Conservation (phyloP, 805 yeast species). For the Starmera dryadoides region DNA sequence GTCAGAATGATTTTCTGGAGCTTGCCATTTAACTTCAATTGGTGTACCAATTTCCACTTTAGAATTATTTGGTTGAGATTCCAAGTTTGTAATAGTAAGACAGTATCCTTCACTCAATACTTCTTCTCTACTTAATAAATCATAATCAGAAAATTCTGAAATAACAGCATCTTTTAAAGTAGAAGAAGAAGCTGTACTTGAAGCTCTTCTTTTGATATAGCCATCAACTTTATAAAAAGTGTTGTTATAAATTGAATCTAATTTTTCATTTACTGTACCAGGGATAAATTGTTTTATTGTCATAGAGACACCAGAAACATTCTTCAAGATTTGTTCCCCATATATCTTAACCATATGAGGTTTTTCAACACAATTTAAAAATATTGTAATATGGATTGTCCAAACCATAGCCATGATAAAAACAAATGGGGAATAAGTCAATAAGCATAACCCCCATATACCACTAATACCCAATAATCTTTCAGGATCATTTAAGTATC, state of each 20-base stretch:
- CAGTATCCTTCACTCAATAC: constrained; percentile 24
- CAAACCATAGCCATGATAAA: constrained; percentile 52
- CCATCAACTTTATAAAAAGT: constrained; percentile 29
- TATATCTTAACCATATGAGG: constrained; percentile 73
- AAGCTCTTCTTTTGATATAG: constrained; percentile 19
- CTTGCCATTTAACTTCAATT: constrained; percentile 45
- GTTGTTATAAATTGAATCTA: constrained; percentile 36
- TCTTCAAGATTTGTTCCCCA: constrained; percentile 56
- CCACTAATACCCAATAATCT: constrained; percentile 73
- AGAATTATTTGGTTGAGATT: constrained; percentile 7
- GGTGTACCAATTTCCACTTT: constrained; percentile 41
- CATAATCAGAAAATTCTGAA: constrained; percentile 16
- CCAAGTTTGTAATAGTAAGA: constrained; percentile 15
- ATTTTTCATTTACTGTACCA: constrained; percentile 28
- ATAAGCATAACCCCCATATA: constrained; percentile 62
- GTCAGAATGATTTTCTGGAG: constrained; percentile 40
- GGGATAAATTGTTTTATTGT: constrained; percentile 29
- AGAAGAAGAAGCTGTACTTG: constrained; percentile 11
- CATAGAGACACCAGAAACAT: constrained; percentile 36
- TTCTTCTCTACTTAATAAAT: constrained; percentile 22
- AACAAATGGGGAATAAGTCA: constrained; percentile 46
- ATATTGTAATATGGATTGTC: constrained; percentile 58
- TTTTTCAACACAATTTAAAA: constrained; percentile 67
- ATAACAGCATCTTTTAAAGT: constrained; percentile 19
- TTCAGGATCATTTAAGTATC: constrained; percentile 79